Evolutionary conservation across 805 yeast genomes (phyloP).

Genomic region (Scheffersomyces coipomensis): DNA sequence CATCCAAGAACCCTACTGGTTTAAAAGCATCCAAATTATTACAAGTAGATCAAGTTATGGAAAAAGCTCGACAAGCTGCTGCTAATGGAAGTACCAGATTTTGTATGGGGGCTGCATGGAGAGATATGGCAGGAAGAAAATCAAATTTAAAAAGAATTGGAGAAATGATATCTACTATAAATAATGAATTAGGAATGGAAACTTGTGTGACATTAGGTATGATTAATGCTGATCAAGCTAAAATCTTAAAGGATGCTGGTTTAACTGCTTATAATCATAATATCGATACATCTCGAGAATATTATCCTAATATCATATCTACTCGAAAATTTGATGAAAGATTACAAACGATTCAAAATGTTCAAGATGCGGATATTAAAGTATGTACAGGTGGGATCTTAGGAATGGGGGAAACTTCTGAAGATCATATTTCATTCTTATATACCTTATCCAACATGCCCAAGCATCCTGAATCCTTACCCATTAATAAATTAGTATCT

Average conservation of each 20-base stretch:
- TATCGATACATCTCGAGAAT: constrained; percentile 76
- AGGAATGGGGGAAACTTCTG: constrained; percentile 73
- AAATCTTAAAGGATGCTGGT: constrained; percentile 61
- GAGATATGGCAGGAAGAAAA: constrained; percentile 79
- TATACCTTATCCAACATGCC: constrained; percentile 66
- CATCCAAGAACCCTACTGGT: constrained; percentile 67
- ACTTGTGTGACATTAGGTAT: constrained; percentile 81
- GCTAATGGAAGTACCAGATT: constrained; percentile 72
- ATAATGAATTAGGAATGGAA: constrained; percentile 63
- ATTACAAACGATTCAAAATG: constrained; percentile 61
- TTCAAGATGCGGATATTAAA: constrained; percentile 59
- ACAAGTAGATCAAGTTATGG: constrained; percentile 58
- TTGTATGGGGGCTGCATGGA: constrained; percentile 88
- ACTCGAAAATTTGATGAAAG: constrained; percentile 74
- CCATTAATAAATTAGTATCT: constrained; percentile 77
- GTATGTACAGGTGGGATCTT: constrained; percentile 81
- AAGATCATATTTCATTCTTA: constrained; percentile 68
- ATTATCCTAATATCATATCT: constrained; percentile 68
- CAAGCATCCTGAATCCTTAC: constrained; percentile 77
- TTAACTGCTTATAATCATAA: constrained; percentile 82
- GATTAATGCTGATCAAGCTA: constrained; percentile 66
- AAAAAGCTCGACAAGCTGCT: constrained; percentile 64
- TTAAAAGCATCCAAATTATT: constrained; percentile 67
- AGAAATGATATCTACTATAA: constrained; percentile 63
- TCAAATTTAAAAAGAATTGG: constrained; percentile 60